A percentile compares a stretch with the other conserved stretches of the same genome.
Conservation (phyloP, 768 basidiomycete species). For the Rhizopogon vesiculosus region DNA sequence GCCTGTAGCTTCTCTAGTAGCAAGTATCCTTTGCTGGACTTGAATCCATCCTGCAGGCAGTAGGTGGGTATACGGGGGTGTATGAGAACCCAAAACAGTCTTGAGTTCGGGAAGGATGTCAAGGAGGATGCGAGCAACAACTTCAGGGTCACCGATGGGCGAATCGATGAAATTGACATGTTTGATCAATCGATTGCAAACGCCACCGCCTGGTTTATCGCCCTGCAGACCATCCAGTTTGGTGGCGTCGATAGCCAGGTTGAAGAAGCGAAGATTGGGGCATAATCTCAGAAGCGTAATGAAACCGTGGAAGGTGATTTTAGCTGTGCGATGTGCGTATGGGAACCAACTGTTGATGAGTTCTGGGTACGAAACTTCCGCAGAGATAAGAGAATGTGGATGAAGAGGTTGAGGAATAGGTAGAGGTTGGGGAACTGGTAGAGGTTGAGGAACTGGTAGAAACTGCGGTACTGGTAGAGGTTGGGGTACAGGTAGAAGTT, state of each 20-base stretch:
- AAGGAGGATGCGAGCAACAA: neutral
- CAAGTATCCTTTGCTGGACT: no score
- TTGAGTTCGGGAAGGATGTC: slow-evolving; percentile 1
- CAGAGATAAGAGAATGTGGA: no score
- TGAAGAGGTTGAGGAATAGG: no score
- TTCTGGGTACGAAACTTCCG: no score
- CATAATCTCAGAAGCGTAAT: neutral
- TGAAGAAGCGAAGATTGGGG: neutral
- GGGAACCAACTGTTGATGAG: neutral
- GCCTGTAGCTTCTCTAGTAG: no score
- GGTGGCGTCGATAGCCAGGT: slow-evolving; percentile 1
- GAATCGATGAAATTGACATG: neutral
- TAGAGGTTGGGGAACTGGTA: no score
- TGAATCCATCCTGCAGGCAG: no score
- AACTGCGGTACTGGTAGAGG: no score
- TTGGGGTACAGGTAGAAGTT: no score
- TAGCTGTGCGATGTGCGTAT: neutral
- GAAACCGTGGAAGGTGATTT: slow-evolving; percentile 4
- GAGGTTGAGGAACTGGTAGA: no score
- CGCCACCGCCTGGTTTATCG: neutral
- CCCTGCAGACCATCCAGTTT: neutral
- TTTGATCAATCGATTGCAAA: slow-evolving; percentile 1
- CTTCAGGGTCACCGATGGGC: neutral
- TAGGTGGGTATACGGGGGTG: no score
- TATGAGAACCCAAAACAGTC: neutral